Conservation (phyloP, 2,329 filamentous ascomycete genomes). For the Apiospora phragmitis region DNA sequence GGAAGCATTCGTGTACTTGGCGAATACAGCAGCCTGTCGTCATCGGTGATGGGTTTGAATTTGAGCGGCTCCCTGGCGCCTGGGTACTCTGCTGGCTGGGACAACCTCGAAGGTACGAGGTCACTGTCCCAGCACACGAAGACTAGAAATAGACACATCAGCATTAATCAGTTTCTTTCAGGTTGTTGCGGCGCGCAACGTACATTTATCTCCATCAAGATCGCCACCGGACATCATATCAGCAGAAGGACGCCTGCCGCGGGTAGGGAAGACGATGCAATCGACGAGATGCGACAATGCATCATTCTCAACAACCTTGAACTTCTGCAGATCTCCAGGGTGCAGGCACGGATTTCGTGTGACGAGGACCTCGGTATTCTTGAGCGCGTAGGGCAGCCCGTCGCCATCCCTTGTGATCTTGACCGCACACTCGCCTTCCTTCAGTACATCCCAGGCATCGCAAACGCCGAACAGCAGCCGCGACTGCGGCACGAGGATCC, state of each 20-base stretch:
- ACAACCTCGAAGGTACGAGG: conserved; percentile 35
- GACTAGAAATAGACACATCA: conserved; percentile 24
- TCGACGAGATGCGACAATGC: conserved; percentile 39
- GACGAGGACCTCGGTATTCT: conserved; percentile 37
- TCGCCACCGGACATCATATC: conserved; percentile 45
- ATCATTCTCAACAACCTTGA: conserved; percentile 31
- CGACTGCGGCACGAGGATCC: conserved; percentile 38
- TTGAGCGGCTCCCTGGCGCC: conserved; percentile 36
- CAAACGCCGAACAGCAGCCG: conserved; percentile 40
- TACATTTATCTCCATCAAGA: conserved; percentile 42
- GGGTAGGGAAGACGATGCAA: conserved; percentile 41
- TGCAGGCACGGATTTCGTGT: conserved; percentile 41
- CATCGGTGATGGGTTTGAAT: conserved; percentile 37
- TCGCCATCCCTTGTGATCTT: conserved; percentile 36
- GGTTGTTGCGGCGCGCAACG: conserved; percentile 11
- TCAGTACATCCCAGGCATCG: conserved; percentile 35
- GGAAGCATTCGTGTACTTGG: conserved; percentile 38
- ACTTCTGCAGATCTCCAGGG: conserved; percentile 38
- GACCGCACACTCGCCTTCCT: conserved; percentile 39
- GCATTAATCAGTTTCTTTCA: not conserved
- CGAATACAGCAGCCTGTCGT: conserved; percentile 41
- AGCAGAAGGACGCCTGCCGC: conserved; percentile 37
- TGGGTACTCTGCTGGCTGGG: conserved; percentile 39
- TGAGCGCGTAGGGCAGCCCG: conserved; percentile 34
- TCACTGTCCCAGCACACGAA: conserved; percentile 44